Base-by-base conservation (phyloP, 495 filamentous ascomycete species). In the Cairneyella variabilis region DNA sequence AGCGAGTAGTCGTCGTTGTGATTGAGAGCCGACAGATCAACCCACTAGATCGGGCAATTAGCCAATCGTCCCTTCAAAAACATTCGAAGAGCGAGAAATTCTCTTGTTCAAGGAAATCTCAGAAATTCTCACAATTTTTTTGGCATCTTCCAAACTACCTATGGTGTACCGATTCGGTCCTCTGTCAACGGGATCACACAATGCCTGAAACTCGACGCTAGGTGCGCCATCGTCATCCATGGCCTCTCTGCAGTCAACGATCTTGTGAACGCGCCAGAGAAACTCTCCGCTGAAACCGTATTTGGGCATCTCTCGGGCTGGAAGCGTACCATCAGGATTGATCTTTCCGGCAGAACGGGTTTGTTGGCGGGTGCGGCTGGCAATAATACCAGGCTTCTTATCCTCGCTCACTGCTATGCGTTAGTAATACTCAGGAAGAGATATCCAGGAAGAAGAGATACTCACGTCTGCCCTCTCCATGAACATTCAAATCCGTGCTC, bases 401-500 rank as follows among this genome's bases (percentile, higher is more conserved):
- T 60, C 58, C 1, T 46, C 34, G 25, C 47, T 27, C 14, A 60
- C n/a, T n/a, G n/a, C n/a, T n/a, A n/a, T n/a, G n/a, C n/a, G n/a
- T n/a, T n/a, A n/a, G n/a, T n/a, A n/a, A n/a, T n/a, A n/a, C n/a
- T n/a, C n/a, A n/a, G n/a, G n/a, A n/a, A n/a, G n/a, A n/a, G n/a
- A n/a, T n/a, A n/a, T n/a, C n/a, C n/a, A n/a, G n/a, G n/a, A n/a
- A n/a, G n/a, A n/a, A n/a, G n/a, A n/a, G n/a, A n/a, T n/a, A n/a
- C n/a, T n/a, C n/a, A n/a, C n/a, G n/a, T 37, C 58, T 30, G 21
- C 58, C 53, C 9, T 52, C 58, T 14, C 58, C 58, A 39, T 52
- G 28, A n/a, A 60, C 25, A 30, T 60, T 45, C 0, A 58, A 43
- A 3, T 38, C 20, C 4, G 50, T 43, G 0, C 3, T 4, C 9